phyloP scores from a whole-genome alignment of 306 rosid species.

The Prunus mume region DNA sequence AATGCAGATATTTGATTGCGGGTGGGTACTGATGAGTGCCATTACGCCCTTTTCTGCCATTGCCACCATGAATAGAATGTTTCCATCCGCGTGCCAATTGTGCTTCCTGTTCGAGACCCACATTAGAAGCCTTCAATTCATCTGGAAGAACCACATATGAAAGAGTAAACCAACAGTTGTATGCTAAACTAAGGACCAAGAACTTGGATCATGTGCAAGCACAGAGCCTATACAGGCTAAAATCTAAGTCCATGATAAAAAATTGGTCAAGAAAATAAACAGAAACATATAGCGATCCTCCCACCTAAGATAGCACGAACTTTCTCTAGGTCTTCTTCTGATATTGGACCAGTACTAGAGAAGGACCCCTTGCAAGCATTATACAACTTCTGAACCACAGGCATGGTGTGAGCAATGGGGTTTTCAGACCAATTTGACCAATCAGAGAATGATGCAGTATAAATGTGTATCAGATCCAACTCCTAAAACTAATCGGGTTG shows the following conservation, averaged over 20 bases:
- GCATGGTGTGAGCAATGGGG: background rate
- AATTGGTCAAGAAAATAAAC: background rate
- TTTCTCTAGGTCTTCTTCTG: background rate
- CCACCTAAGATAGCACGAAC: background rate
- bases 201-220: background rate
- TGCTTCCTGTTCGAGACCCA: slow-evolving; percentile 91
- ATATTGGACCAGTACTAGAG: background rate
- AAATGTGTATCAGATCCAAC: background rate
- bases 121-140: slow-evolving; percentile 81
- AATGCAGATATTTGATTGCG: slow-evolving; percentile 77
- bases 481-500: background rate
- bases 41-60: slow-evolving; percentile 38
- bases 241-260: background rate
- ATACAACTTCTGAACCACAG: background rate
- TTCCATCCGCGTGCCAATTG: slow-evolving; percentile 72
- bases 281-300: background rate
- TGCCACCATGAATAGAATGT: slow-evolving; percentile 17
- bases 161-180: slow-evolving; percentile 5
- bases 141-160: slow-evolving; percentile 47
- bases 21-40: slow-evolving; percentile 60
- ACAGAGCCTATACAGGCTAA: background rate
- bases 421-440: background rate
- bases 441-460: background rate
- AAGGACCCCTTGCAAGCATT: background rate
- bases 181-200: background rate